Base-by-base conservation (phyloP, 129 eudicot genomes). In the Artemisia argyi region DNA sequence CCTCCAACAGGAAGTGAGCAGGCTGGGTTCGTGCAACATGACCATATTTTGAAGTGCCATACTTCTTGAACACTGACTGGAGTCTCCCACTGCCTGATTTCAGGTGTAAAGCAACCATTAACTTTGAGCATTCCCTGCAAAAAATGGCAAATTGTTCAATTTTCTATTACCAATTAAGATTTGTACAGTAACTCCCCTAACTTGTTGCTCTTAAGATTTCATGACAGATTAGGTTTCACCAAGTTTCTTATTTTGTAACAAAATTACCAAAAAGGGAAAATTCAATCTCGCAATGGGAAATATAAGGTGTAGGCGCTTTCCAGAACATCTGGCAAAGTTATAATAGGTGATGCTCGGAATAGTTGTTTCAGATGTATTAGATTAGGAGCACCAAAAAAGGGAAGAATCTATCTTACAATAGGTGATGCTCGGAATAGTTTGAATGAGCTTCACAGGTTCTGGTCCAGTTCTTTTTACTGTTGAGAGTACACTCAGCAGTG, bases 401-500 rank as follows among this genome's bases (percentile, higher is more conserved):
- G 54, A 47, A 14, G 3, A 4, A 28, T 7, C 11, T 6, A 39
- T 60, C 96, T 81, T 78, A 92, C 98, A 82, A 20, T n/a, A 92
- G 85, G 53, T 92, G 81, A 50, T 79, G 57, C 70, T 85, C 84
- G 50, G 83, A 66, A 79, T 87, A 92, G 66, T 61, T 71, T 14
- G 95, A 83, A 73, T 89, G 78, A 79, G 26, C 62, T 77, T 87
- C 84, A 70, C 91, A 60, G 16, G 96, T 87, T 71, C 80, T 89
- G 59, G 78, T 89, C 98, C 96, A 92, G 35, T 81, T 55, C 76
- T 56, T 87, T 46, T 78, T 68, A 39, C 91, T 76, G 65, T 61
- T 62, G 11, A 92, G 79, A 64, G 90, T 82, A 51, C 88, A 87
- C 61, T 85, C 91, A 32, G 96, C 96, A 42, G 96, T 89, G 73